phyloP scores from a whole-genome alignment of 2,329 filamentous ascomycete genomes.

The Phaeosphaeriaceae sp. region DNA sequence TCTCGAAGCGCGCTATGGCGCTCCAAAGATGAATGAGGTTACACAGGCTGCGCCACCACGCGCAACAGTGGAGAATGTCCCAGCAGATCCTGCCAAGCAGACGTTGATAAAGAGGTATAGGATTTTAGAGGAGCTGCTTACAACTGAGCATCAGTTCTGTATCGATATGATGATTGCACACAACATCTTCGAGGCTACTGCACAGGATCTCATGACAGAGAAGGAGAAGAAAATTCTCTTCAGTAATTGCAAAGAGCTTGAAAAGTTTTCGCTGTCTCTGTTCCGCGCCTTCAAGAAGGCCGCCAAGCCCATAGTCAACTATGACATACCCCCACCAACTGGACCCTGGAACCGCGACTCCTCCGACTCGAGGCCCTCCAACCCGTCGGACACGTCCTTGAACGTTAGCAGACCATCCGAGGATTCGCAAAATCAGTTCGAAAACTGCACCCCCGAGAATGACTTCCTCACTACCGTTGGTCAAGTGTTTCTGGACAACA shows the following conservation, averaged over 20 bases:
- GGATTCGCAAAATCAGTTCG: slow-evolving; percentile 36
- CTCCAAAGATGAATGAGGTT: slow-evolving; percentile 18
- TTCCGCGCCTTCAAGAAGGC: slow-evolving; percentile 81
- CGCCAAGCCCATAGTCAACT: slow-evolving; percentile 75
- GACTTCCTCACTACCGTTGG: slow-evolving; percentile 67
- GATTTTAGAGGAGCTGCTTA: slow-evolving; percentile 88
- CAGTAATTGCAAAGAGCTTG: slow-evolving; percentile 89
- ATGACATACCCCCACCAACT: slow-evolving; percentile 46
- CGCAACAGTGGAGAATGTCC: slow-evolving; percentile 23
- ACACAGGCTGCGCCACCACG: slow-evolving; percentile 11
- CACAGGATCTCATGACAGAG: slow-evolving; percentile 76
- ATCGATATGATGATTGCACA: slow-evolving; percentile 97
- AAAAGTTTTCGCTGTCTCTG: slow-evolving; percentile 82
- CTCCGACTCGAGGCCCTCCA: slow-evolving; percentile 22
- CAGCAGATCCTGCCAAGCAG: slow-evolving; percentile 30
- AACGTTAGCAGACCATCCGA: slow-evolving; percentile 25
- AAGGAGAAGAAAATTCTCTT: slow-evolving; percentile 92
- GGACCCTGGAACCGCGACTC: slow-evolving; percentile 34
- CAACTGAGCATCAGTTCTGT: slow-evolving; percentile 90
- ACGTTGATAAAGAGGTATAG: slow-evolving; percentile 78
- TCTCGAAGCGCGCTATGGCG: slow-evolving; percentile 27
- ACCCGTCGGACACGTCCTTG: slow-evolving; percentile 23
- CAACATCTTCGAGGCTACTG: slow-evolving; percentile 96
- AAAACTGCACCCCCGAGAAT: slow-evolving; percentile 52
- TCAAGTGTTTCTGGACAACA: slow-evolving; percentile 62